phyloP scores from a whole-genome alignment of 148 eudicot species.

The Amaranthus cruentus region DNA sequence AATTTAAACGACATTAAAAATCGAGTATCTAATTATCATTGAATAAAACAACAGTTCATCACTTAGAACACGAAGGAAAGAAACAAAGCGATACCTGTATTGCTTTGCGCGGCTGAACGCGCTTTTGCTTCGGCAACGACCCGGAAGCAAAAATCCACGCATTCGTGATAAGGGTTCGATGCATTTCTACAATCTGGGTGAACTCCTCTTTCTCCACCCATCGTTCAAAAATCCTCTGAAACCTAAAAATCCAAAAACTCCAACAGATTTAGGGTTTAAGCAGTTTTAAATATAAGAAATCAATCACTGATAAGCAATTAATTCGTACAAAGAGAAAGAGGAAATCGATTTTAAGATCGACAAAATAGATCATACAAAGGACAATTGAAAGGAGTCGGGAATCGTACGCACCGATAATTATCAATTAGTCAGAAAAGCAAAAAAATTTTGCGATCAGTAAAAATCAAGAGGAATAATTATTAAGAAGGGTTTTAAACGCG shows the following conservation, averaged over 20 bases:
- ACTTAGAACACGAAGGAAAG: background rate
- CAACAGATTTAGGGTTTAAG: slow-evolving; percentile 1
- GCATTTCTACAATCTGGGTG: slow-evolving; percentile 93
- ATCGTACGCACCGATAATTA: background rate
- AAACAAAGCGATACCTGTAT: slow-evolving; percentile 30
- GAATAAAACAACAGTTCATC: background rate
- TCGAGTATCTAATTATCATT: background rate
- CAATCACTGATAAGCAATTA: background rate
- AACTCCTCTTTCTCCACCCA: slow-evolving; percentile 61
- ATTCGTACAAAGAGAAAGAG: background rate
- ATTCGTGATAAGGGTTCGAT: slow-evolving; percentile 76
- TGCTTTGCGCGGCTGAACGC: slow-evolving; percentile 17
- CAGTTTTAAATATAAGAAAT: background rate
- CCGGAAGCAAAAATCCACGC: slow-evolving; percentile 79
- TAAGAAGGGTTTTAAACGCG: background rate
- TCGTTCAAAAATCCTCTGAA: slow-evolving; percentile 14
- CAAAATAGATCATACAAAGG: background rate
- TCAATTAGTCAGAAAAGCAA: background rate
- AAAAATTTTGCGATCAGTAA: background rate
- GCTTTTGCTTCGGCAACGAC: slow-evolving; percentile 68
- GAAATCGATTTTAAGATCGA: background rate
- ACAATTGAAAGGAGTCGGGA: background rate
- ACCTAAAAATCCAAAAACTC: background rate
- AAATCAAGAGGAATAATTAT: background rate
- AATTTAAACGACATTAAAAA: background rate